Evolutionary conservation across 805 yeast genomes (phyloP), one percentile per base, ranked within the genome.

Genomic region (Ogataea ramenticola): DNA sequence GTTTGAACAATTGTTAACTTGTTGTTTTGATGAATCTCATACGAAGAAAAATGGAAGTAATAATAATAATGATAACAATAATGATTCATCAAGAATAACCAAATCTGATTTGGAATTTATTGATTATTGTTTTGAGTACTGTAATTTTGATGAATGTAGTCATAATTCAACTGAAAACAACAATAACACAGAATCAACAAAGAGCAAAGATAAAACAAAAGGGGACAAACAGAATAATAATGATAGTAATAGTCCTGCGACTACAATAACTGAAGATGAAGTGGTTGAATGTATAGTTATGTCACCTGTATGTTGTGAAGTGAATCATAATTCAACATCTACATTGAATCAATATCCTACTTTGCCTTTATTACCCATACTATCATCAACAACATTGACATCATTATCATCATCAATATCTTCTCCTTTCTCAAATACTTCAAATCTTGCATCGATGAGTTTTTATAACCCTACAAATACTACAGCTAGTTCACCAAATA

Each of bases 81-180:
- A 29, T 17, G 33, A 36, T 19, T 4, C n/a, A n/a, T n/a, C n/a
- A n/a, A n/a, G n/a, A n/a, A 33, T 6, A 26, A 26, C 7, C 21
- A 42, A 36, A 21, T 34, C n/a, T 2, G 43, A 40, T 9, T 41
- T 42, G 16, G 49, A 45, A 16, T 36, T 39, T 11, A 34, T 44
- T 6, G 61, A 56, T 24, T 54, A 57, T 40, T 57, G 60, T 39
- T 47, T 55, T 43, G 60, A 55, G 16, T 50, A 49, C 35, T 57
- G 61, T 43, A 48, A 54, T 34, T 52, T 57, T 39, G 61, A 53
- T 17, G 44, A 44, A 29, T 49, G 55, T 16, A 30, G 37, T 15
- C 49, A 42, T 41, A 16, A 7, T 24, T 8, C 21, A 15, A 15
- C n/a, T 19, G 12, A 17, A 7, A 10, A 24, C 6, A 24, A 24